Evolutionary conservation across 2,329 filamentous ascomycete genomes (phyloP), one percentile per base, ranked within the genome.

Genomic region (Cladosporium sp.): DNA sequence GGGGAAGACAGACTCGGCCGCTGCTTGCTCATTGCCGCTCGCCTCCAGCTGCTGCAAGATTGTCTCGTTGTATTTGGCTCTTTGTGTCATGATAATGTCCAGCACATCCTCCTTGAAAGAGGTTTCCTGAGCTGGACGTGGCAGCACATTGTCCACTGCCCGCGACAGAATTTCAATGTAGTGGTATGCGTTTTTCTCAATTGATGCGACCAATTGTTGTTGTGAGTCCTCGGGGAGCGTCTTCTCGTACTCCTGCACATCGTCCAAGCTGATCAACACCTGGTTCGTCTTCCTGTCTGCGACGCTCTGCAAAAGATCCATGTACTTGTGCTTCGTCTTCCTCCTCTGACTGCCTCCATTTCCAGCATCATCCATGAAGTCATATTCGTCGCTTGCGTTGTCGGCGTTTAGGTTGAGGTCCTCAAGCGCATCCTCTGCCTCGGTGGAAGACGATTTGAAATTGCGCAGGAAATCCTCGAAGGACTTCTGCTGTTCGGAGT

Each of bases 21-120:
- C 79, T 4, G 86, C 85, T 7, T 88, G 84, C 64, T 86, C 75
- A 55, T 81, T 79, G 5, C 72, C 69, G 2, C 72, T 75, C 14
- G 77, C 76, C 58, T 84, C 80, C 30, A 73, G 72, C 28, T 76
- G 74, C 34, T 79, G 75, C 65, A 80, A 78, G 68, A 96, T 84
- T 52, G 90, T 89, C 71, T 92, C 90, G 78, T 99, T 98, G 72
- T 93, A 88, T 73, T 89, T 90, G 73, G 92, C 89, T 72, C 95
- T 90, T 76, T 96, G 92, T 49, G 92, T 92, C 90, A 97, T 96
- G 74, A 99, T 90, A 34, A 99, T 92, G 79, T 99, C 95, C 52
- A 99, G 85, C 11, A 98, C 93, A 79, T 99, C 95, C 75, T 97
- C 93, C 79, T 98, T 98, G 85, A 97, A 98, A 87, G 87, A 93